phyloP scores from a whole-genome alignment of 1,284 basidiomycete genomes.

The Marasmius sp. region DNA sequence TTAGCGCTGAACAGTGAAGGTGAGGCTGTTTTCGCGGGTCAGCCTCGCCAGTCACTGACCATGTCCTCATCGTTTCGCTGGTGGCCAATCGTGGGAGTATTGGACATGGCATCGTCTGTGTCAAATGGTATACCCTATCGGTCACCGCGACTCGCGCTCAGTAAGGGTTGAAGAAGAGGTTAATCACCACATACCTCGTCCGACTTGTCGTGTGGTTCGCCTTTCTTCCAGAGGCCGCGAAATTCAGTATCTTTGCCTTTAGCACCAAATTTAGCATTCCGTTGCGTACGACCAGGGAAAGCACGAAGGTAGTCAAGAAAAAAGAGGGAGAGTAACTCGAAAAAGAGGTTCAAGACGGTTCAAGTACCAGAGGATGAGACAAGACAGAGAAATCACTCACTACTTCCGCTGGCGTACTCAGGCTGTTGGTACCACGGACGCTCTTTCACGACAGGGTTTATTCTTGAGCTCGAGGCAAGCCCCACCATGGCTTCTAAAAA shows the following conservation, averaged over 20 bases:
- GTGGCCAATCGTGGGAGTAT: slow-evolving; percentile 47
- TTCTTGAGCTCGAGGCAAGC: slow-evolving; percentile 47
- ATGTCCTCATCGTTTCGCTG: background rate
- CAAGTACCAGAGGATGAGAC: background rate
- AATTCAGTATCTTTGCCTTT: slow-evolving; percentile 50
- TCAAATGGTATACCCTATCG: slow-evolving; percentile 66
- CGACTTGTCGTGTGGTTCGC: slow-evolving; percentile 69
- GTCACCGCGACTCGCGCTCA: background rate
- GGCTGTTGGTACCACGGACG: slow-evolving; percentile 69
- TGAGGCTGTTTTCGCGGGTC: background rate
- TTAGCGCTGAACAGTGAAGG: background rate
- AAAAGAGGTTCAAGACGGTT: background rate
- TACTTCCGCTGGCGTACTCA: slow-evolving; percentile 55
- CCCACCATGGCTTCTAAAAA: slow-evolving; percentile 76
- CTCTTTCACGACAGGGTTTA: slow-evolving; percentile 72
- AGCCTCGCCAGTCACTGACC: too few species aligned
- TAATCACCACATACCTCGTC: slow-evolving; percentile 48
- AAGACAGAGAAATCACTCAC: slow-evolving; percentile 25
- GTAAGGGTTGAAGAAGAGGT: background rate
- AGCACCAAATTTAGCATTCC: too few species aligned
- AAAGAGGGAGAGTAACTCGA: background rate
- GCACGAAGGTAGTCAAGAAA: slow-evolving; percentile 9
- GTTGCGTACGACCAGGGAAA: too few species aligned
- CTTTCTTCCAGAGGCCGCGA: slow-evolving; percentile 62
- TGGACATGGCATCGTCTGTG: slow-evolving; percentile 74